These are phyloP conservation scores for Fusarium xylarioides DNA, from an alignment of 2,329 filamentous ascomycete genomes.

Conservation along the genomic window DNA sequence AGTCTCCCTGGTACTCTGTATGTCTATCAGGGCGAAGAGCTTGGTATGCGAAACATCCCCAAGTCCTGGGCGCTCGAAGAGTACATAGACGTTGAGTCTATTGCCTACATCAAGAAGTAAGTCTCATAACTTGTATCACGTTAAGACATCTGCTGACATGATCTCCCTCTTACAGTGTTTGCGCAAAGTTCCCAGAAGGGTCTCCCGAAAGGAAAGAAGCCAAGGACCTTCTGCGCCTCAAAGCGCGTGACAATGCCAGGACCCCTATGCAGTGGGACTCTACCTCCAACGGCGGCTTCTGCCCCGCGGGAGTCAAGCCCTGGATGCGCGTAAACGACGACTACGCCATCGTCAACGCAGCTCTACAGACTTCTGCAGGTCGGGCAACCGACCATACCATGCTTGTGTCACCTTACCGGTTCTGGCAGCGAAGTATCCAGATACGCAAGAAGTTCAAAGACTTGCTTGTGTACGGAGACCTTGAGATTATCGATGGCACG, in stretches of 20 bases:
- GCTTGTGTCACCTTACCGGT: conserved; percentile 45
- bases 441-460: conserved; percentile 44
- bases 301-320: conserved; percentile 47
- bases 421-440: conserved; percentile 44
- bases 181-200: background rate
- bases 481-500: conserved; percentile 36
- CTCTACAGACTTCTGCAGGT: conserved; percentile 57
- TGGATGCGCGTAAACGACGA: conserved; percentile 49
- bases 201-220: conserved; percentile 46
- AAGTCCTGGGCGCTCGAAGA: conserved; percentile 66
- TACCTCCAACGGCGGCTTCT: conserved; percentile 47
- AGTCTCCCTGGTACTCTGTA: conserved; percentile 68
- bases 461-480: conserved; percentile 48
- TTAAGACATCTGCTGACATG: background rate
- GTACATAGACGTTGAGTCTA: conserved; percentile 55
- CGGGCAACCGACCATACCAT: conserved; percentile 4
- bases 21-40: conserved; percentile 73
- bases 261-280: conserved; percentile 71
- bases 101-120: conserved; percentile 23
- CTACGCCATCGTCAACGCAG: conserved; percentile 60
- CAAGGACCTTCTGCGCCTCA: conserved; percentile 44
- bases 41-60: conserved; percentile 70
- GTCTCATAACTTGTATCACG: background rate
- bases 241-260: conserved; percentile 67
- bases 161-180: background rate